These are phyloP conservation scores for Cladosporium colombiae DNA, from an alignment of 2,329 filamentous ascomycete genomes.

Conservation along the genomic window DNA sequence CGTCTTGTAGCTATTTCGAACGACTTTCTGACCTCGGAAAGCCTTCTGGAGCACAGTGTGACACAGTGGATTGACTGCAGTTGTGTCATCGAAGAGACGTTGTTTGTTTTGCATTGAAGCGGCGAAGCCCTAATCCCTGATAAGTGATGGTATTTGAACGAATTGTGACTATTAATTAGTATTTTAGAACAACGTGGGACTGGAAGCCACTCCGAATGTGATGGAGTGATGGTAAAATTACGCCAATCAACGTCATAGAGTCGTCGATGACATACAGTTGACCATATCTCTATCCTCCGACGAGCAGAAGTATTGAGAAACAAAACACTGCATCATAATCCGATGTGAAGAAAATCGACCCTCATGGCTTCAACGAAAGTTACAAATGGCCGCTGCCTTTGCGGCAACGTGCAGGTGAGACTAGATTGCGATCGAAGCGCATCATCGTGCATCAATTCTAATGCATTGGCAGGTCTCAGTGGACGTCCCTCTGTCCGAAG, in stretches of 20 bases:
- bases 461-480: slow-evolving; percentile 4
- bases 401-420: slow-evolving; percentile 10
- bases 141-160: not conserved
- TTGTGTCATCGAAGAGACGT: not conserved
- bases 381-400: slow-evolving; percentile 13
- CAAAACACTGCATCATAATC: not conserved
- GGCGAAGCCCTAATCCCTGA: not conserved
- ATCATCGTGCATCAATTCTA: not conserved
- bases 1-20: not conserved
- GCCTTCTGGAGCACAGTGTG: too few species aligned
- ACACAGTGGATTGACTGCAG: not conserved
- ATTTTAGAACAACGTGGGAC: not conserved
- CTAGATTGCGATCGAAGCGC: not conserved
- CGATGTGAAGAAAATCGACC: not conserved
- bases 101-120: not conserved
- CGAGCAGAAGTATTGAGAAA: not conserved
- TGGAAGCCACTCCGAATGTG: not conserved
- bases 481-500: not conserved
- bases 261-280: not conserved
- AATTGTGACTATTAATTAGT: not conserved
- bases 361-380: not conserved
- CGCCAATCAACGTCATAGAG: not conserved
- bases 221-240: not conserved
- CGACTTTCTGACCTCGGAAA: not conserved
- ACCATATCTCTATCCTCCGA: not conserved